Percentiles rank a stretch among this genome's conserved stretches.
phyloP scores from a whole-genome alignment of 75 land plant genomes.

The Pinus taeda region DNA sequence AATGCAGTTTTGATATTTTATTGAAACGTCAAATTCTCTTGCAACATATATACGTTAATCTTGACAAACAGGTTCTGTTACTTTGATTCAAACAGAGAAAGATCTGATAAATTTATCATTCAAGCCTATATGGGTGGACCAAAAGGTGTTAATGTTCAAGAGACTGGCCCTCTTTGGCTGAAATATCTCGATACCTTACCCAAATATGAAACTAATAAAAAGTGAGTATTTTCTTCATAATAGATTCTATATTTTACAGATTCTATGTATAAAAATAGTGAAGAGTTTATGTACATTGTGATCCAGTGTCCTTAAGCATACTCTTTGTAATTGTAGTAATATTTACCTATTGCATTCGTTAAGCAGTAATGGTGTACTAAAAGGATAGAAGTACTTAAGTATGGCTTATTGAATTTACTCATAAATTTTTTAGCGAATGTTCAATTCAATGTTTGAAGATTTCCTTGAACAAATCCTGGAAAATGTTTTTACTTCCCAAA shows the following conservation, averaged over 20 bases:
- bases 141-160: conserved; percentile 59
- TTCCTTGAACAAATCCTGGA: too few relatives aligned
- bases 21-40: background rate
- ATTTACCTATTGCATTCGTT: too few relatives aligned
- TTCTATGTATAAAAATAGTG: too few relatives aligned
- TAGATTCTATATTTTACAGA: background rate
- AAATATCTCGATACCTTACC: conserved; percentile 55
- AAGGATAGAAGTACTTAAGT: too few relatives aligned
- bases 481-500: too few relatives aligned
- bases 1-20: background rate
- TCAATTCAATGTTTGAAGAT: too few relatives aligned
- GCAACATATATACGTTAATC: background rate
- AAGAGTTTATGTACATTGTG: too few relatives aligned
- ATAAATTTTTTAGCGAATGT: too few relatives aligned
- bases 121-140: conserved; percentile 91
- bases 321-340: too few relatives aligned
- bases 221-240: conserved; percentile 15
- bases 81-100: conserved; percentile 50
- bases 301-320: too few relatives aligned
- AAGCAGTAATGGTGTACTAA: too few relatives aligned
- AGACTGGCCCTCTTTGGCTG: conserved; percentile 60
- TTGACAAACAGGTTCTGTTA: background rate
- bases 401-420: too few relatives aligned
- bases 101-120: conserved; percentile 75
- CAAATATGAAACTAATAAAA: conserved; percentile 32